Evolutionary conservation across 75 land plant genomes (phyloP).

Genomic region (Ceratopteris richardii): DNA sequence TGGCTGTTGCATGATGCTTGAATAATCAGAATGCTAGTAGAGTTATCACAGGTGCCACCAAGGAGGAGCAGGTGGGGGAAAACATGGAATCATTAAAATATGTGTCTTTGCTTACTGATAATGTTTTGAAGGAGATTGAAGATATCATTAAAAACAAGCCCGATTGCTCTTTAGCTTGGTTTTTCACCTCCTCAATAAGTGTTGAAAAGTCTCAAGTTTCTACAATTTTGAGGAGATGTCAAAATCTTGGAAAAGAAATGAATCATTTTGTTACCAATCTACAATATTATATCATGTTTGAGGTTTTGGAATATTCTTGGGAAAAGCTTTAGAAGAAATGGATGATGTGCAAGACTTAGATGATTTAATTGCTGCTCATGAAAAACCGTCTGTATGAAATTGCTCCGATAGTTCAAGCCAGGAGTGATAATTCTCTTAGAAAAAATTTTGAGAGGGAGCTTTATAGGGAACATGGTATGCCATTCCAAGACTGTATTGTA

Average conservation of each 20-base stretch:
- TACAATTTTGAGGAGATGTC: conserved; percentile 67
- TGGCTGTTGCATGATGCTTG: no score
- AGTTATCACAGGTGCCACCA: no score
- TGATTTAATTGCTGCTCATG: conserved; percentile 91
- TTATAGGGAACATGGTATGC: no score
- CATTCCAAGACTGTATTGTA: no score
- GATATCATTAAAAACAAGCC: no score
- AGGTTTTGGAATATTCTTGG: conserved; percentile 98
- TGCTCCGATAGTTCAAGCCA: conserved; percentile 70
- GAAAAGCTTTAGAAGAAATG: conserved; percentile 85
- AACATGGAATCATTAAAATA: no score
- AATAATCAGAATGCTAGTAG: no score
- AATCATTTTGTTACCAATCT: conserved; percentile 95
- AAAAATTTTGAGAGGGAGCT: conserved; percentile 26
- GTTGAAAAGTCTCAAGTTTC: conserved; percentile 57
- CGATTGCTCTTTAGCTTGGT: conserved; percentile 60
- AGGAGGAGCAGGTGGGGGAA: no score
- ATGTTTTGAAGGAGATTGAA: no score
- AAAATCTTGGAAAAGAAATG: conserved; percentile 95
- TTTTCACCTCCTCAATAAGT: conserved; percentile 39
- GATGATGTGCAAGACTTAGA: conserved; percentile 85
- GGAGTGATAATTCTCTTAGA: conserved; percentile 33
- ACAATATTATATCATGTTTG: conserved; percentile 99
- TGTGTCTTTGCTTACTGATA: no score
- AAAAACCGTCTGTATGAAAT: conserved; percentile 87